These are phyloP conservation scores for Pythium guiyangense DNA, from an alignment of 352 stramenopile genomes.

Conservation along the genomic window DNA sequence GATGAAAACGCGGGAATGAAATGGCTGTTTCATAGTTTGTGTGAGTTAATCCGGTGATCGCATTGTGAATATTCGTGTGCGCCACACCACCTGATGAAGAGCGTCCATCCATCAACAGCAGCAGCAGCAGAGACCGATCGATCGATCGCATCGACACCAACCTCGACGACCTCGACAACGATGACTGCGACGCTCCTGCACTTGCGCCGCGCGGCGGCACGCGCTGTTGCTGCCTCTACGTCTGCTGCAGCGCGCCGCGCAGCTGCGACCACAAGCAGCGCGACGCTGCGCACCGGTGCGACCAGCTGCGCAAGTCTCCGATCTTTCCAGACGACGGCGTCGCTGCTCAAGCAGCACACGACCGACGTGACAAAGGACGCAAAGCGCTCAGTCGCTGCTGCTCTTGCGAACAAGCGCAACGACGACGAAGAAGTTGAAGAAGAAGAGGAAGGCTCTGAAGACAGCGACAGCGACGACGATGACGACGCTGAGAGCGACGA, in stretches of 20 bases:
- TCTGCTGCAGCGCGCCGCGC: not conserved
- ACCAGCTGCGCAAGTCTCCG: not conserved
- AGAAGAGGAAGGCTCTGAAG: constrained; percentile 4
- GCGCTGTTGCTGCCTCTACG: not conserved
- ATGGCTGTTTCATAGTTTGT: too few species aligned
- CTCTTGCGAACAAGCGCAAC: constrained; percentile 7
- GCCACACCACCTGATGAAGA: not conserved
- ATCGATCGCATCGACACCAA: not conserved
- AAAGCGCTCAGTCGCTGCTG: constrained; percentile 11
- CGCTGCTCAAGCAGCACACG: constrained; percentile 18
- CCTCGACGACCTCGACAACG: not conserved
- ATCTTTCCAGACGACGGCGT: constrained; percentile 14
- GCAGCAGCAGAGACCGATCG: not conserved
- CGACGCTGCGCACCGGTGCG: not conserved
- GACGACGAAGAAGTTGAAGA: not conserved
- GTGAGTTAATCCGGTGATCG: too few species aligned
- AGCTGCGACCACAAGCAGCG: not conserved
- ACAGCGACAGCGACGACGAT: constrained; percentile 9
- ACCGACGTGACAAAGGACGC: constrained; percentile 14
- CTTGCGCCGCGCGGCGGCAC: constrained; percentile 10
- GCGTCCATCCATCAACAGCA: not conserved
- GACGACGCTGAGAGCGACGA: constrained; percentile 18
- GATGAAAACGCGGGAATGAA: too few species aligned
- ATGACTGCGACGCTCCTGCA: constrained; percentile 11
- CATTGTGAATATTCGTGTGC: too few species aligned